Evolutionary conservation across 2,329 filamentous ascomycete species (phyloP), one percentile per base, ranked within the genome.

Genomic region (Aphanocladium album): DNA sequence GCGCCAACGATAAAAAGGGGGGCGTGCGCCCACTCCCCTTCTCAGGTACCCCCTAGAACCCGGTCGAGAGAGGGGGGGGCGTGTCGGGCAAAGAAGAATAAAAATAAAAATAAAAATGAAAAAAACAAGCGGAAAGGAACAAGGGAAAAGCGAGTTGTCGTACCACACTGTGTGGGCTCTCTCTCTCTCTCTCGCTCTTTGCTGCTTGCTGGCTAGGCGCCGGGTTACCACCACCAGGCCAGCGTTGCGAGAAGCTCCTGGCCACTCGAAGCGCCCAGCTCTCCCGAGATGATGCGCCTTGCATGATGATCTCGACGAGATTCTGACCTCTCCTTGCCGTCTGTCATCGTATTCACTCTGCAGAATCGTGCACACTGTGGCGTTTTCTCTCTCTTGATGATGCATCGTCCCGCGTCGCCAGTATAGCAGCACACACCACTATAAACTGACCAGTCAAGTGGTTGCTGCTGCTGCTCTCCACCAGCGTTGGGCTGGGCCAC

Each of bases 211-310:
- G 17, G 30, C 30, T 52, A 52, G 27, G 17, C 49, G 49, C 49
- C 49, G 49, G 30, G 49, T n/a, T n/a, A n/a, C n/a, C n/a, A n/a
- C n/a, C 45, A 47, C 23, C 5, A 17, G 21, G 19, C 51, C 30
- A 47, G 25, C 17, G 25, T 39, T 35, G 53, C 30, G 23, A 41
- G 17, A 23, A 56, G 9, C 17, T 57, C 41, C 12, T 46, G 54
- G 19, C 54, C 54, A 57, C 41, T 47, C 54, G 54, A 57, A 57
- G 54, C 55, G 55, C 55, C 46, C 25, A 51, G 30, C 35, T 49
- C 23, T 57, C 7, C 9, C 17, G 39, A 35, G n/a, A 35, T 35
- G 43, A n/a, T 46, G 43, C 9, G 19, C 14, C 23, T 21, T 25
- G 43, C 43, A 46, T 46, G 33, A 33, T 43, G 51, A 54, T 43